These are phyloP conservation scores for Hagleromyces aurorensis DNA, from an alignment of 805 yeast species.

Conservation along the genomic window DNA sequence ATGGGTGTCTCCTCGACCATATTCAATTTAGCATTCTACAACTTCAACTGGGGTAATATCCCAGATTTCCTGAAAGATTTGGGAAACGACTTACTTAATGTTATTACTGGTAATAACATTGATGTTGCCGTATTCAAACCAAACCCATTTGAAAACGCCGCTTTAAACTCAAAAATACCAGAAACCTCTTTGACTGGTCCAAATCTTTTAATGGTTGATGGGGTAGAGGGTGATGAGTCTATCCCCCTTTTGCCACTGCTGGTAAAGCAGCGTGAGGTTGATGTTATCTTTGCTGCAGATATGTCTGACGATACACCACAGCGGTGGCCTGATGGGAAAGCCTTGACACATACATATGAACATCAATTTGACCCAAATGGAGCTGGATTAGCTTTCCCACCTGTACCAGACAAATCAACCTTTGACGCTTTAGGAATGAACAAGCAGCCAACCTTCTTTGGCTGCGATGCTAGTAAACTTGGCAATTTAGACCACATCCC, in stretches of 20 bases:
- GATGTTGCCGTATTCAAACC: slow-evolving; percentile 69
- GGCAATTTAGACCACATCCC: slow-evolving; percentile 51
- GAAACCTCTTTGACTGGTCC: slow-evolving; percentile 34
- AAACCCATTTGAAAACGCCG: slow-evolving; percentile 55
- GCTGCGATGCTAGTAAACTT: slow-evolving; percentile 63
- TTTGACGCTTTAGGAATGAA: slow-evolving; percentile 44
- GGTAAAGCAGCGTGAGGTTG: slow-evolving; percentile 51
- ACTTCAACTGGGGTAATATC: too few species aligned
- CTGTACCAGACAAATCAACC: too few species aligned
- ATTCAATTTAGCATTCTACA: slow-evolving; percentile 66
- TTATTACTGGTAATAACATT: slow-evolving; percentile 41
- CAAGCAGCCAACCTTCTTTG: slow-evolving; percentile 70
- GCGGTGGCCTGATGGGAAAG: slow-evolving; percentile 61
- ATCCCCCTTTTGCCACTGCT: slow-evolving; percentile 58
- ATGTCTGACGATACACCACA: slow-evolving; percentile 61
- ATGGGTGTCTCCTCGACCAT: slow-evolving; percentile 79
- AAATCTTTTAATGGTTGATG: slow-evolving; percentile 53
- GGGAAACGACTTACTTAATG: slow-evolving; percentile 29
- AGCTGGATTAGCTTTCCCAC: slow-evolving; percentile 61
- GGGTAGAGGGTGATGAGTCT: slow-evolving; percentile 62
- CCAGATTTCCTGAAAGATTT: slow-evolving; percentile 40
- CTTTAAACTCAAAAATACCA: slow-evolving; percentile 25
- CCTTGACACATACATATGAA: slow-evolving; percentile 47
- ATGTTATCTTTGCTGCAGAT: slow-evolving; percentile 58
- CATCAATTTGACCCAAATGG: slow-evolving; percentile 51